Conservation (phyloP, 495 filamentous ascomycete species). For the Clavariopsis aquatica region DNA sequence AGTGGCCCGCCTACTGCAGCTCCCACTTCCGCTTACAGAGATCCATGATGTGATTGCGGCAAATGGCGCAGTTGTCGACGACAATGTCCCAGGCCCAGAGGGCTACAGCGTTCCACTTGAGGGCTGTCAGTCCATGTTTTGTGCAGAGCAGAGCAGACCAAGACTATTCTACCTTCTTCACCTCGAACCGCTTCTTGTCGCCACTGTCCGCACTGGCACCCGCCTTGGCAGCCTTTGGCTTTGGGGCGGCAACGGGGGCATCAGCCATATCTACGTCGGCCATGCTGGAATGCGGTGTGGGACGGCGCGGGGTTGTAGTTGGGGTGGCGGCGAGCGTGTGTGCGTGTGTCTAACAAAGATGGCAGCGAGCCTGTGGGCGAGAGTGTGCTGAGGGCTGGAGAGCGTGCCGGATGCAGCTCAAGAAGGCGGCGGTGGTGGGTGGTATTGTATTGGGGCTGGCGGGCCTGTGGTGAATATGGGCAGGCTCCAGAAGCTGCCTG, state of each 20-base stretch:
- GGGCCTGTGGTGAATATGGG: not conserved
- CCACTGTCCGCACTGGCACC: constrained; percentile 52
- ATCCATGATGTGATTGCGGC: constrained; percentile 99
- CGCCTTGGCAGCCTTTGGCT: constrained; percentile 57
- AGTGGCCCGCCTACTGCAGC: not conserved
- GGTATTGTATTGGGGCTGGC: not conserved
- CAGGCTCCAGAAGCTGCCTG: not conserved
- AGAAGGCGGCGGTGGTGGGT: not conserved
- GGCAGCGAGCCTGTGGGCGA: not conserved
- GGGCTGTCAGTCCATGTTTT: constrained; percentile 13
- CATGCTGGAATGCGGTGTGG: constrained; percentile 56
- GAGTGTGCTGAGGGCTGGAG: not conserved
- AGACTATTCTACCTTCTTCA: constrained; percentile 77
- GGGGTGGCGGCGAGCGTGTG: not conserved
- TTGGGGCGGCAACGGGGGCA: constrained; percentile 58
- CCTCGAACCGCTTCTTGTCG: constrained; percentile 94
- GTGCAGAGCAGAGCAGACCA: not conserved
- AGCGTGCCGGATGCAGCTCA: not conserved
- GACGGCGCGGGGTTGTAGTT: constrained; percentile 8
- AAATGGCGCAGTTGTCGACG: constrained; percentile 99
- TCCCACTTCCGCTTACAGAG: constrained; percentile 63
- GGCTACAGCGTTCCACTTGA: constrained; percentile 97
- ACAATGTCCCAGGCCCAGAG: constrained; percentile 99
- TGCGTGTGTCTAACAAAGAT: not conserved
- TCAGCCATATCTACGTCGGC: constrained; percentile 98